These are phyloP conservation scores for Trametes cinnabarina DNA, from an alignment of 768 basidiomycete species.

Conservation along the genomic window DNA sequence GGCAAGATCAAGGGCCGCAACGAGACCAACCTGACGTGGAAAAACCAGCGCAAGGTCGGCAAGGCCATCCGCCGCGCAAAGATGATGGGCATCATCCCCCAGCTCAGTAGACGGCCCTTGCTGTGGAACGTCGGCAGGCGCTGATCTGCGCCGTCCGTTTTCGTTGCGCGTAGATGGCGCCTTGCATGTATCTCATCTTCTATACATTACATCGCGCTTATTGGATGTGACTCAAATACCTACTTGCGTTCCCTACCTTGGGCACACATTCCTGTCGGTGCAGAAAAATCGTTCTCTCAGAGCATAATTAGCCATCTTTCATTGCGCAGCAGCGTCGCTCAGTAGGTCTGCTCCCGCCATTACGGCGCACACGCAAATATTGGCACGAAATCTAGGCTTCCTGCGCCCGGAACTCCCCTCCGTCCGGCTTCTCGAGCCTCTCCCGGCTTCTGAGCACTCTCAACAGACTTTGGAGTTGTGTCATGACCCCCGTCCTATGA, in stretches of 20 bases:
- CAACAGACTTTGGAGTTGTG: slow-evolving; percentile 9
- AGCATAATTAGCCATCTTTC: too few species aligned
- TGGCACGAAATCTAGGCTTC: slow-evolving; percentile 3
- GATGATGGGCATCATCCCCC: slow-evolving; percentile 85
- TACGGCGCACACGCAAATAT: not conserved
- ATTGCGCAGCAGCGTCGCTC: not conserved
- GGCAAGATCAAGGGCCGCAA: slow-evolving; percentile 76
- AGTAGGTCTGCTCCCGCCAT: not conserved
- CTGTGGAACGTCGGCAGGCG: not conserved
- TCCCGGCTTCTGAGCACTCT: too few species aligned
- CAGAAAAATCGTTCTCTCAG: too few species aligned
- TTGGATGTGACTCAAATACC: not conserved
- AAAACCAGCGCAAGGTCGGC: slow-evolving; percentile 72
- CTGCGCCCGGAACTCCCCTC: not conserved
- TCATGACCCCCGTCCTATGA: slow-evolving; percentile 16
- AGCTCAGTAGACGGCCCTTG: slow-evolving; percentile 24
- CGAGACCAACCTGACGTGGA: slow-evolving; percentile 69
- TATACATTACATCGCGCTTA: slow-evolving; percentile 1
- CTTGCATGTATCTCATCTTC: not conserved
- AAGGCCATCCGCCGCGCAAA: slow-evolving; percentile 88
- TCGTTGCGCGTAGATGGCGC: not conserved
- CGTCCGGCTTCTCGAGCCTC: too few species aligned
- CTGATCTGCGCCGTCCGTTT: not conserved
- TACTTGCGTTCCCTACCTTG: too few species aligned
- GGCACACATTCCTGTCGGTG: too few species aligned